Evolutionary conservation across 2,329 filamentous ascomycete species (phyloP), one percentile per base, ranked within the genome.

Genomic region (Talaromyces sp.): DNA sequence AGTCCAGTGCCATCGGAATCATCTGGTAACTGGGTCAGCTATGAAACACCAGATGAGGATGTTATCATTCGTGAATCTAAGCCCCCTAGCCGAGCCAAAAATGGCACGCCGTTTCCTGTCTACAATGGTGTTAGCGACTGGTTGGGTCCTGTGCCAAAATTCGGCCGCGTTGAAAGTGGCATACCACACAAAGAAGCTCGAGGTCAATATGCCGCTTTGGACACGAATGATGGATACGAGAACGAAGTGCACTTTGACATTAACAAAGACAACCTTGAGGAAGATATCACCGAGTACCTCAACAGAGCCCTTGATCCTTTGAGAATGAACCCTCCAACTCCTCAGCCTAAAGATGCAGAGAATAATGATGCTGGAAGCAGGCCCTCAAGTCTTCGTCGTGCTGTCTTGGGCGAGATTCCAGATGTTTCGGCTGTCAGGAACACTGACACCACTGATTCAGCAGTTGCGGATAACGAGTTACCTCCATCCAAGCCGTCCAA

Each of bases 261-360:
- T 49, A 72, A 74, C 41, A 77, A 80, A 60, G 72, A 73, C 33
- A 77, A 78, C 35, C 71, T 79, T 49, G 77, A 66, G 49, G 76
- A 45, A 75, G 79, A 45, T 71, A 73, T 56, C 71, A 71, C 77
- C 65, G 70, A 76, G 59, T 73, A 76, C 50, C 74, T 74, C 66
- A 69, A 74, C 77, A 57, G 72, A 75, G 17, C 72, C 73, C 70
- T 77, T n/a, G 80, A 81, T 47, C 81, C 81, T 3, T 71, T 83
- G 19, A 75, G 74, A 65, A 77, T 83, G 73, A 82, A 83, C 61
- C 80, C 80, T 25, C 79, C 80, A 22, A 80, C 79, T 7, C 80
- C 80, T 2, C 74, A 74, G 49, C 76, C 77, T 9, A 62, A 70
- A 19, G 68, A 71, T 8, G 68, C 71, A 1, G 68, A 74, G 11